A percentile compares a stretch with the other conserved stretches of the same genome.
Conservation (phyloP, 148 eudicot genomes). For the Camellia lanceoleosa region DNA sequence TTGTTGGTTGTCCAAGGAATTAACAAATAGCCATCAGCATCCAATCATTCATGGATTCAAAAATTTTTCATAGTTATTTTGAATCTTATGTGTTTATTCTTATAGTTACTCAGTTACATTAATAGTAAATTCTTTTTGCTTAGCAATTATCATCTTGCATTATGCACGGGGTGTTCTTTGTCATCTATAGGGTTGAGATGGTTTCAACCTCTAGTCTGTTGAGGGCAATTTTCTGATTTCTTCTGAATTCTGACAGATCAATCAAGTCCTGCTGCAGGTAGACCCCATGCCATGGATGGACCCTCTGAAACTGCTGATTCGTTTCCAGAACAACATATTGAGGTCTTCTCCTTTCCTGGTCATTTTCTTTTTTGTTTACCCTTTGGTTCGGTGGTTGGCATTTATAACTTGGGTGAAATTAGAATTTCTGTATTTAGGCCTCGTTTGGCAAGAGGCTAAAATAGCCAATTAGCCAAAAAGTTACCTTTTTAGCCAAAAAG, state of each 20-base stretch:
- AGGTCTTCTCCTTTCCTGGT: slow-evolving; percentile 29
- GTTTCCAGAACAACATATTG: slow-evolving; percentile 22
- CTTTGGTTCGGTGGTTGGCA: background rate
- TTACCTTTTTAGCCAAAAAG: no score
- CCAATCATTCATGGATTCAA: background rate
- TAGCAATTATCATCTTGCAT: background rate
- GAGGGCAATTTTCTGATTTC: slow-evolving; percentile 6
- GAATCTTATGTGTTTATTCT: background rate
- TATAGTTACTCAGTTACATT: background rate
- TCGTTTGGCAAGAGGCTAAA: no score
- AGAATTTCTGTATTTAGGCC: slow-evolving; percentile 1
- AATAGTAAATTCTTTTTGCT: background rate
- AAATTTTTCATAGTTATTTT: background rate
- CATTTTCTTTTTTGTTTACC: background rate
- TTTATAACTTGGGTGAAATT: slow-evolving; percentile 8
- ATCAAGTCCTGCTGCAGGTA: slow-evolving; percentile 26
- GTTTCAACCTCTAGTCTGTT: background rate
- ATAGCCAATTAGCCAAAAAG: no score
- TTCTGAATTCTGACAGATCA: slow-evolving; percentile 26
- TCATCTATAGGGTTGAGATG: background rate
- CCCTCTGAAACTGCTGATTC: slow-evolving; percentile 23
- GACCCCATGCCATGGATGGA: slow-evolving; percentile 16
- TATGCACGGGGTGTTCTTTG: background rate
- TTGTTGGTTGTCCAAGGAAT: slow-evolving; percentile 6
- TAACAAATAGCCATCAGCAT: background rate